Conservation (phyloP, 108 stramenopile genomes). For the Schizochytrium sp. region DNA sequence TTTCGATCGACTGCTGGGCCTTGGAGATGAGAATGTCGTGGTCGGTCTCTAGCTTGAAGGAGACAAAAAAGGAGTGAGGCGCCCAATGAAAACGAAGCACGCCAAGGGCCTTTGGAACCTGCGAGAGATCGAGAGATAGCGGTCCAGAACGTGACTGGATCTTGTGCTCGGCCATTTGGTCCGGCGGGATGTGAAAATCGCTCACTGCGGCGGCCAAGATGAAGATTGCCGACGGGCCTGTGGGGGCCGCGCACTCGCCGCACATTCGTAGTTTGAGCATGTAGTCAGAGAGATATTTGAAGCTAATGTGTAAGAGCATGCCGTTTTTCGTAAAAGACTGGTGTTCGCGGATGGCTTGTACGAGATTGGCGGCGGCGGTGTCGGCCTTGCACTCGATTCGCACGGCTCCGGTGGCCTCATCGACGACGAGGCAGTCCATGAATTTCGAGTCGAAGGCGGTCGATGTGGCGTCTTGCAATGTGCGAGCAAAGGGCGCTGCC, state of each 20-base stretch:
- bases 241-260: constrained; percentile 22
- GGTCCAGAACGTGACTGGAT: constrained; percentile 67
- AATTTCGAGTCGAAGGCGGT: background rate
- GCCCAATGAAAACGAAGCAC: constrained; percentile 64
- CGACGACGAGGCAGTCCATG: background rate
- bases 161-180: constrained; percentile 74
- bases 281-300: constrained; percentile 11
- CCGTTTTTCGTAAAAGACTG: background rate
- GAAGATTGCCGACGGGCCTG: constrained; percentile 39
- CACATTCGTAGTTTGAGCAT: background rate
- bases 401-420: background rate
- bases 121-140: constrained; percentile 56
- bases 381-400: background rate
- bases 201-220: constrained; percentile 88
- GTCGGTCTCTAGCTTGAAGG: constrained; percentile 98
- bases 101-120: constrained; percentile 85
- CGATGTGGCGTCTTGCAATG: constrained; percentile 22
- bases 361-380: background rate
- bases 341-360: background rate
- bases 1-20: constrained; percentile 68
- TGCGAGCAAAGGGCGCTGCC: constrained; percentile 28
- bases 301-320: constrained; percentile 7
- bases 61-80: constrained; percentile 79
- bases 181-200: constrained; percentile 84
- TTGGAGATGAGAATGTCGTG: constrained; percentile 65